Conservation (phyloP, 257 asterid species). For the Scutellaria minor region DNA sequence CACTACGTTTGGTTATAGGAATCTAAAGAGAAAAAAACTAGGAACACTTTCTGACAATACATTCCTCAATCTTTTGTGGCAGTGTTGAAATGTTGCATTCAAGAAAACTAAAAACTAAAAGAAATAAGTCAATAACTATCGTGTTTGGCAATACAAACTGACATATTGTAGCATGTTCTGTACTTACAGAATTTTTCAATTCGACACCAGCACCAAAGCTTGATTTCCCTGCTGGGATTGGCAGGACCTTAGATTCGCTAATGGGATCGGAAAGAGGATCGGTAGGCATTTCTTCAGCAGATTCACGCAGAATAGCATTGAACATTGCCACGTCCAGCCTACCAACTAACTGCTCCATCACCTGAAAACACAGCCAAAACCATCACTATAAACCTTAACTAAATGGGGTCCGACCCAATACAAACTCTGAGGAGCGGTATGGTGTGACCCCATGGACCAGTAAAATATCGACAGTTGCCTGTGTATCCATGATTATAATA, state of each 20-base stretch:
- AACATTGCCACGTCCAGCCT: conserved; percentile 94
- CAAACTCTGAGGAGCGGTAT: background rate
- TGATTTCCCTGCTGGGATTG: conserved; percentile 76
- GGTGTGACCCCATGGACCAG: too few species aligned
- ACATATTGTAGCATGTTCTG: background rate
- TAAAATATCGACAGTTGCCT: too few species aligned
- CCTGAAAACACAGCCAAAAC: conserved; percentile 45
- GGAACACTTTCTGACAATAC: too few species aligned
- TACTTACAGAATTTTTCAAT: conserved; percentile 88
- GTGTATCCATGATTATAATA: too few species aligned
- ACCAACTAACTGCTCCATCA: conserved; percentile 89
- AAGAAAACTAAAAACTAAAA: background rate
- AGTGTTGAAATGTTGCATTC: background rate
- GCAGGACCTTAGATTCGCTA: conserved; percentile 73
- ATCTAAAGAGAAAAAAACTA: too few species aligned
- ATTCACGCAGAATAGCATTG: conserved; percentile 92
- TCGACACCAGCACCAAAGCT: conserved; percentile 96
- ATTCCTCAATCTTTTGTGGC: background rate
- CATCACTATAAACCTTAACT: background rate
- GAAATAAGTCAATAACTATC: conserved; percentile 1
- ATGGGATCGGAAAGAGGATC: conserved; percentile 97
- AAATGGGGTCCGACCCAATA: background rate
- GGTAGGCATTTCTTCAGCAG: conserved; percentile 90
- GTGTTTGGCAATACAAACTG: conserved; percentile 7
- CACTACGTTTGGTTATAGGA: too few species aligned